Conservation (phyloP, 208 protist species). For the Wallacemonas sp. region DNA sequence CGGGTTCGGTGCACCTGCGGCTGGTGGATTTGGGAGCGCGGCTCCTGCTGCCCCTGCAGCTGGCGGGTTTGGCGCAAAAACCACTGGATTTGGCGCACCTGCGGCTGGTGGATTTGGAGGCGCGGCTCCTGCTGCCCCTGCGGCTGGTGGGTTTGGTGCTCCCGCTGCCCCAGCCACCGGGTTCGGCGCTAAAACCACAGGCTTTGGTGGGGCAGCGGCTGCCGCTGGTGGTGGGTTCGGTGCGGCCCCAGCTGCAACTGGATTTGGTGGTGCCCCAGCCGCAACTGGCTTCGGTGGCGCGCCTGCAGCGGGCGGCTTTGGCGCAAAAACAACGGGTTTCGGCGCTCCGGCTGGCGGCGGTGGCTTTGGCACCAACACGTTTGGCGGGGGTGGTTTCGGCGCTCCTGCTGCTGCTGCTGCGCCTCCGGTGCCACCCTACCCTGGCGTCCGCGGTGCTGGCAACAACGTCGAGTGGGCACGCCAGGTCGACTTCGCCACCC, state of each 20-base stretch:
- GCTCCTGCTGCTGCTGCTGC: conserved; percentile 13
- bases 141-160: conserved; percentile 24
- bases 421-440: conserved; percentile 44
- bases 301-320: conserved; percentile 11
- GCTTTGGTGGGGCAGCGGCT: conserved; percentile 6
- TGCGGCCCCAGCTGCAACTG: conserved; percentile 21
- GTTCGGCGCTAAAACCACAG: not conserved
- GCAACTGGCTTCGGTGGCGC: conserved; percentile 19
- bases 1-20: conserved; percentile 2
- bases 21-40: conserved; percentile 36
- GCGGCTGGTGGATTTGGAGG: not conserved
- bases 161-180: conserved; percentile 12
- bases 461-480: conserved; percentile 57
- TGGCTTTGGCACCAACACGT: conserved; percentile 9
- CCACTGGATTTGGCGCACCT: conserved; percentile 3
- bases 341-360: conserved; percentile 15
- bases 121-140: not conserved
- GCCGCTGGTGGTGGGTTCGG: conserved; percentile 37
- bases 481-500: conserved; percentile 67
- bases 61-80: not conserved
- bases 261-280: conserved; percentile 30
- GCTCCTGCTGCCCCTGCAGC: conserved; percentile 15
- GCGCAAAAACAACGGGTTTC: not conserved
- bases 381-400: conserved; percentile 25
- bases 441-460: conserved; percentile 71